These are phyloP conservation scores for Suillus lakei DNA, from an alignment of 768 basidiomycete species.

Conservation along the genomic window DNA sequence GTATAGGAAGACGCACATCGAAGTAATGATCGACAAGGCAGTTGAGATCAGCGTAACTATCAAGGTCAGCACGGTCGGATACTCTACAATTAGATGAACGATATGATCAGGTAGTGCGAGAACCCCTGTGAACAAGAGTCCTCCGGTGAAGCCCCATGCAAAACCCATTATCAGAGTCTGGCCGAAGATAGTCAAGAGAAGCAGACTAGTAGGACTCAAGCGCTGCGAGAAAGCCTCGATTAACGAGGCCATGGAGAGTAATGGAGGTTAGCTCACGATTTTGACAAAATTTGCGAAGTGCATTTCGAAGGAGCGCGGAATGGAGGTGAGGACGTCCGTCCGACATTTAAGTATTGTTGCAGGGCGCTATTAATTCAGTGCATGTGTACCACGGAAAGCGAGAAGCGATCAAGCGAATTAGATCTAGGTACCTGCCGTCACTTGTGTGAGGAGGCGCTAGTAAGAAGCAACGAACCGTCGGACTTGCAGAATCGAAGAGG, in stretches of 20 bases:
- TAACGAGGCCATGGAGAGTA: neutral
- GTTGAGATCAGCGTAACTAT: neutral
- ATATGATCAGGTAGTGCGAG: neutral
- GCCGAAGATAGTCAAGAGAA: neutral
- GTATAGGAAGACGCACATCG: neutral
- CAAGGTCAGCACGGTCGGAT: neutral
- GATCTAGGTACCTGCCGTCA: neutral
- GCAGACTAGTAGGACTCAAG: neutral
- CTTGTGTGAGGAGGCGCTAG: neutral
- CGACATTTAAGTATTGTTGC: neutral
- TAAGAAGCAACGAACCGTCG: neutral
- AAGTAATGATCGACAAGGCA: neutral
- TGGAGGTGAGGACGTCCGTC: no score
- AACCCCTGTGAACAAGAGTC: neutral
- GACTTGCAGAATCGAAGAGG: neutral
- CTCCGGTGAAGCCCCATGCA: constrained; percentile 2
- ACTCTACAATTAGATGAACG: neutral
- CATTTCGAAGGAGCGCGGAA: neutral
- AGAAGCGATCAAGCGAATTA: neutral
- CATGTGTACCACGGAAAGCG: neutral
- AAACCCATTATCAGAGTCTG: constrained; percentile 3
- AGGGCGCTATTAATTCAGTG: neutral
- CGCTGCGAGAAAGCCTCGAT: neutral
- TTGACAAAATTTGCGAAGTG: neutral
- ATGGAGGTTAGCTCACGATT: neutral